Percentiles rank a stretch among this genome's conserved stretches.
Evolutionary conservation across 768 basidiomycete genomes (phyloP).

Genomic region (Tephrocybe sp.): DNA sequence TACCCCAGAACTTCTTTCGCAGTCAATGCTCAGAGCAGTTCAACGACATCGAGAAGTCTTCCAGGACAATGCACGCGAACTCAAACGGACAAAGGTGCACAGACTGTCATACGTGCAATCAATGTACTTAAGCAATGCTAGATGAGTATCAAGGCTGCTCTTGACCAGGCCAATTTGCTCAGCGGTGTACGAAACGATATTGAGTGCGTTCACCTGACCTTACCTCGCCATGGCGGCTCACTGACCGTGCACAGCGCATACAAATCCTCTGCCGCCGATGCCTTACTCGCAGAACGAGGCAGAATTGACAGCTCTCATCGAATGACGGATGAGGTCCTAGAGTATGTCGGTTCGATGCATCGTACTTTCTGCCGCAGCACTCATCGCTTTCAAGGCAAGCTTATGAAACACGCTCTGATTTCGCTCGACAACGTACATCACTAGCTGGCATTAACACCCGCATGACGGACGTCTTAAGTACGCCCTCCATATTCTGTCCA

Average conservation of each 20-base stretch:
- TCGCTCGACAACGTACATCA: slow-evolving; percentile 74
- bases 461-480: slow-evolving; percentile 82
- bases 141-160: slow-evolving; percentile 78
- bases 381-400: slow-evolving; percentile 67
- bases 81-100: slow-evolving; percentile 77
- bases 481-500: slow-evolving; percentile 23
- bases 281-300: slow-evolving; percentile 82
- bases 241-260: slow-evolving; percentile 59
- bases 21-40: slow-evolving; percentile 84
- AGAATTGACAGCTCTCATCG: slow-evolving; percentile 90
- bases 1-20: slow-evolving; percentile 68
- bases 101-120: background rate
- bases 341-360: slow-evolving; percentile 45
- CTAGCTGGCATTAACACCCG: slow-evolving; percentile 79
- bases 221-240: background rate
- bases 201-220: slow-evolving; percentile 53
- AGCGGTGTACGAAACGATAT: slow-evolving; percentile 94
- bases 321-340: slow-evolving; percentile 90
- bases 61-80: slow-evolving; percentile 83
- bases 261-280: slow-evolving; percentile 85
- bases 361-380: slow-evolving; percentile 3
- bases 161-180: slow-evolving; percentile 85
- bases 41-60: slow-evolving; percentile 89
- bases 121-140: slow-evolving; percentile 21
- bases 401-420: slow-evolving; percentile 94